Percentiles rank a stretch among this genome's conserved stretches.
These are phyloP conservation scores for Tricholoma furcatifolium DNA, from an alignment of 768 basidiomycete species.

Conservation along the genomic window DNA sequence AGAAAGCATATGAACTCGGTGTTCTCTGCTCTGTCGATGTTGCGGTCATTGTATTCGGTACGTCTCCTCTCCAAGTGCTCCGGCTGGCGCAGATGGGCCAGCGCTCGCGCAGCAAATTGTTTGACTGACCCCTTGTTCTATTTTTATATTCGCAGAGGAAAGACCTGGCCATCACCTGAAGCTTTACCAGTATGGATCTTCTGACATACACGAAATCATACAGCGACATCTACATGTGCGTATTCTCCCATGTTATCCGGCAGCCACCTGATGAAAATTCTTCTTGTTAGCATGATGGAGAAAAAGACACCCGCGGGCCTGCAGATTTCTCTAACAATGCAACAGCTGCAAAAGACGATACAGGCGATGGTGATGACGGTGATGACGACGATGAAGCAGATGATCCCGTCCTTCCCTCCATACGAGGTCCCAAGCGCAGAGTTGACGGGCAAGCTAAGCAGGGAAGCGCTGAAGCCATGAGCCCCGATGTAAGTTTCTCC, in stretches of 20 bases:
- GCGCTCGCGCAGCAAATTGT: neutral
- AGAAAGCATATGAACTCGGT: constrained; percentile 89
- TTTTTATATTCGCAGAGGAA: constrained; percentile 60
- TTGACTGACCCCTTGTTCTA: constrained; percentile 31
- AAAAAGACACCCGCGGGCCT: constrained; percentile 46
- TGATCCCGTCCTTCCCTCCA: neutral
- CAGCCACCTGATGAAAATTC: constrained; percentile 1
- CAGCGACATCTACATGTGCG: constrained; percentile 57
- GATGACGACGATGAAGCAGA: constrained; percentile 30
- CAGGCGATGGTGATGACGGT: constrained; percentile 41
- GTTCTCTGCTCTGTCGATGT: constrained; percentile 88
- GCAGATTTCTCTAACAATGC: constrained; percentile 42
- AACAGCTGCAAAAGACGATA: constrained; percentile 28
- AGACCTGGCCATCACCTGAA: constrained; percentile 77
- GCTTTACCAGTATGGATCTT: constrained; percentile 79
- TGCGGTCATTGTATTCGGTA: constrained; percentile 81
- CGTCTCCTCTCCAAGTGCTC: constrained; percentile 7
- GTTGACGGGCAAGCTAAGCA: constrained; percentile 32
- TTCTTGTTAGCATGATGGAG: constrained; percentile 44
- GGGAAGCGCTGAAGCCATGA: constrained; percentile 16
- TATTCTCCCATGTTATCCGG: neutral
- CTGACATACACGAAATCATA: constrained; percentile 67
- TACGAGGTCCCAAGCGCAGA: constrained; percentile 27
- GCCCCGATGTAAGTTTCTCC: constrained; percentile 13
- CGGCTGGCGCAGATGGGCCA: constrained; percentile 5